Evolutionary conservation across 163 green algal genomes (phyloP), one percentile per base, ranked within the genome.

Genomic region (Chloromonas sp.): DNA sequence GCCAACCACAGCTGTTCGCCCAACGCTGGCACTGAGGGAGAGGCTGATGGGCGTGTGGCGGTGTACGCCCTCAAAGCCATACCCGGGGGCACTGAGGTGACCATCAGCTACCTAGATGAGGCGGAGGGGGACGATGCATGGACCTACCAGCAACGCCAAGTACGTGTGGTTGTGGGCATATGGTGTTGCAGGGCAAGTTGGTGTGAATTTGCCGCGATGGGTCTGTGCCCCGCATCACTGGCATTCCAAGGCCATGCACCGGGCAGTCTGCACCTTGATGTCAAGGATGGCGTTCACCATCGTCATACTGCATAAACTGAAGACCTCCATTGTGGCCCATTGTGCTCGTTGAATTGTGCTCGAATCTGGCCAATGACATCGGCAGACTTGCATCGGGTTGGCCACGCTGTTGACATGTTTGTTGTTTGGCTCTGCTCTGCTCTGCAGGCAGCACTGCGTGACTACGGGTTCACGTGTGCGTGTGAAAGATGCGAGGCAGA

Each of bases 1-100:
- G 88, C 92, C 81, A 98, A 98, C 89, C 96, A 98, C 92, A 94
- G 88, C 86, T 98, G 95, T 86, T 85, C 85, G 5, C 96, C 95
- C 76, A 95, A 93, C 76, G 91, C 91, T 14, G 84, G 89, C 15
- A 91, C 93, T 0, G 85, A 93, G 11, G 94, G 71, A 71, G 82
- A 91, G 0, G 60, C 81, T 2, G 84, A 78, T 15, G 91, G 89
- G 1, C 15, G 74, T 13, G 82, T 81, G n/a, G 90, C 90, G 0
- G 82, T 97, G 0, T 84, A 95, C 5, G 94, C 94, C 0, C 86
- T 92, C 83, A 60, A 79, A 0, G 36, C 60, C 84, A 94, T 98
- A 14, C 1, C 58, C 1, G 74, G 82, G 0, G 95, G 96, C 0
- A 89, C 95, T 58, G 96, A 98, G 87, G 81, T 98, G 1, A 95